Evolutionary conservation across 129 eudicot genomes (phyloP).

Genomic region (Scalesia atractyloides): DNA sequence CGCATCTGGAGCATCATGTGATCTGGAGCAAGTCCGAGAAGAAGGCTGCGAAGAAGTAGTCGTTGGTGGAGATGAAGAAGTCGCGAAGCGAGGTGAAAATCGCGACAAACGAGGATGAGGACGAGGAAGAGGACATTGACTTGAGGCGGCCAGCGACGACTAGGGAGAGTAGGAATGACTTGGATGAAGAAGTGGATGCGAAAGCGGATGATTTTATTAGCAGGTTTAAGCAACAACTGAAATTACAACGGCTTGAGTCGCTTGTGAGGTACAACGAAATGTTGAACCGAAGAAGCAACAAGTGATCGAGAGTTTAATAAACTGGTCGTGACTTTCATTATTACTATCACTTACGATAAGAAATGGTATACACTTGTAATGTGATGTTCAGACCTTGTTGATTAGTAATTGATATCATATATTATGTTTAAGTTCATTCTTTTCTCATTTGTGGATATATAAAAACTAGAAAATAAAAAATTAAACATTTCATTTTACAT

Average conservation of each 20-base stretch:
- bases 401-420: background rate
- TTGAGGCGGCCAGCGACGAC: constrained; percentile 41
- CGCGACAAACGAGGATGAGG: constrained; percentile 20
- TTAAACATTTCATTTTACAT: background rate
- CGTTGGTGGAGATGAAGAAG: constrained; percentile 39
- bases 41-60: background rate
- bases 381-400: background rate
- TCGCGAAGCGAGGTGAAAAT: constrained; percentile 39
- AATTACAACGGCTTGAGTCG: constrained; percentile 67
- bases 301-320: background rate
- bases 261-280: constrained; percentile 49
- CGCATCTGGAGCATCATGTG: constrained; percentile 27
- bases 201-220: constrained; percentile 73
- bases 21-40: constrained; percentile 33
- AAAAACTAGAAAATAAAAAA: background rate
- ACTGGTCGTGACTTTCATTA: too few relatives aligned
- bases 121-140: constrained; percentile 26
- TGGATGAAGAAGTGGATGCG: constrained; percentile 58
- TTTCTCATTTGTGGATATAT: background rate
- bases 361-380: background rate
- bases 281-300: constrained; percentile 34
- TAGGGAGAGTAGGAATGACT: constrained; percentile 13
- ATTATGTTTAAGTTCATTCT: background rate
- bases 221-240: constrained; percentile 63
- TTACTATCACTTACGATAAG: too few relatives aligned